Conservation (phyloP, 352 stramenopile species). For the Globisporangium sylvaticum region DNA sequence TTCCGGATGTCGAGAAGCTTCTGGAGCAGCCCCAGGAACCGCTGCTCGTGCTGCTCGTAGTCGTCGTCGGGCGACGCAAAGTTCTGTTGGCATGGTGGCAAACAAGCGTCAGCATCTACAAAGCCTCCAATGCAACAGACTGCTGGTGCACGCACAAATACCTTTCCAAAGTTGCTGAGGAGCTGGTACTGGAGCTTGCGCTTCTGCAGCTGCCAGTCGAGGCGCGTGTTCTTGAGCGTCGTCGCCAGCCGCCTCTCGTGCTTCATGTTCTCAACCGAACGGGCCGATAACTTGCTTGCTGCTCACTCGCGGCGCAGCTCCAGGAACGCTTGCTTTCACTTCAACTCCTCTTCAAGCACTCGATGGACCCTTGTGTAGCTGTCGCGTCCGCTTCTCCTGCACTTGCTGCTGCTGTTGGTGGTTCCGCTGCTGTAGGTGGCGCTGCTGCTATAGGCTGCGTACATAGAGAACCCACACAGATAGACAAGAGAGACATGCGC, state of each 20-base stretch:
- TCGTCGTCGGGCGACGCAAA: conserved; percentile 46
- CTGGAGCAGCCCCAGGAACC: conserved; percentile 59
- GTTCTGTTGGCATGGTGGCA: conserved; percentile 24
- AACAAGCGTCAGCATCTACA: neutral
- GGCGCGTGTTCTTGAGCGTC: conserved; percentile 34
- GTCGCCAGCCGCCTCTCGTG: conserved; percentile 15
- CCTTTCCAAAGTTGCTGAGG: conserved; percentile 51
- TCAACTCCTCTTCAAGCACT: neutral
- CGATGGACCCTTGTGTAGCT: neutral
- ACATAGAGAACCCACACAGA: neutral
- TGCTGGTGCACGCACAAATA: conserved; percentile 10
- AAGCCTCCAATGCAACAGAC: neutral
- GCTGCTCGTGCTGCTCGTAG: conserved; percentile 69
- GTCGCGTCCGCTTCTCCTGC: neutral
- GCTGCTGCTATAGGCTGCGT: neutral
- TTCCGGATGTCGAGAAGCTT: conserved; percentile 72
- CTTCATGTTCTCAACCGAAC: conserved; percentile 12
- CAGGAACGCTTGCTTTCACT: neutral
- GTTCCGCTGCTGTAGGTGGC: no score
- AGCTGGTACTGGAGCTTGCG: conserved; percentile 56
- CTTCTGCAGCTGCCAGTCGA: conserved; percentile 59
- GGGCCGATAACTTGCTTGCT: neutral
- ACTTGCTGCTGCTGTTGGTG: neutral
- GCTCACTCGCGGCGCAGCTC: neutral
- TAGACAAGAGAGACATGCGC: neutral